Conservation (phyloP, 2,329 filamentous ascomycete species). For the Nigrospora sphaerica region DNA sequence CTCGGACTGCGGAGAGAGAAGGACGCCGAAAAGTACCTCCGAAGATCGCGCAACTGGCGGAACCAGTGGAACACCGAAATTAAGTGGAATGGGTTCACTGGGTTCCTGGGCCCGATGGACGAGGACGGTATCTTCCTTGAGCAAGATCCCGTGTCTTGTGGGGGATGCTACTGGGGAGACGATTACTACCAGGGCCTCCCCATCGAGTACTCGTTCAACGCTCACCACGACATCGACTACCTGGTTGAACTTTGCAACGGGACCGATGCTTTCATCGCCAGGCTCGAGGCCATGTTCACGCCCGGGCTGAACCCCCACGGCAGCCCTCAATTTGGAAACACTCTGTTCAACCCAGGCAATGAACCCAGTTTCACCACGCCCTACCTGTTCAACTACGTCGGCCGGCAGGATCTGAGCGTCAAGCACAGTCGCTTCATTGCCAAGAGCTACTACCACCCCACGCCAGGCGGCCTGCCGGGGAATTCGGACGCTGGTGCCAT, state of each 20-base stretch:
- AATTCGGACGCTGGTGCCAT: constrained; percentile 68
- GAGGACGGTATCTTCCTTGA: constrained; percentile 40
- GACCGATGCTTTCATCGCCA: constrained; percentile 41
- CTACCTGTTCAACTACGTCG: constrained; percentile 63
- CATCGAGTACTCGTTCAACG: constrained; percentile 62
- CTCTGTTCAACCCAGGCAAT: constrained; percentile 61
- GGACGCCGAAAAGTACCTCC: constrained; percentile 52
- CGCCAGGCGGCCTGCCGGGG: constrained; percentile 53
- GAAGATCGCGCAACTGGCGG: constrained; percentile 60
- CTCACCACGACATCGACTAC: constrained; percentile 56
- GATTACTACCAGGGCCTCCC: constrained; percentile 54
- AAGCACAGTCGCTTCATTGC: constrained; percentile 50
- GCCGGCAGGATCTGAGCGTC: constrained; percentile 55
- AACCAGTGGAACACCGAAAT: constrained; percentile 62
- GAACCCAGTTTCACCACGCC: constrained; percentile 61
- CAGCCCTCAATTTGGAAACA: constrained; percentile 36
- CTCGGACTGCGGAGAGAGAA: constrained; percentile 41
- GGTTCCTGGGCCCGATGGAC: constrained; percentile 58
- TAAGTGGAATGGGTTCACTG: constrained; percentile 50
- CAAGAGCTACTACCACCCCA: constrained; percentile 50
- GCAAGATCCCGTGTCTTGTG: constrained; percentile 52
- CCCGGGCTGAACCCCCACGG: constrained; percentile 34
- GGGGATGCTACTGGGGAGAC: constrained; percentile 60
- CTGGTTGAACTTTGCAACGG: constrained; percentile 52
- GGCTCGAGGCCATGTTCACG: constrained; percentile 56